Base-by-base conservation (phyloP, 352 stramenopile species). In the Pythium phragmiticola region DNA sequence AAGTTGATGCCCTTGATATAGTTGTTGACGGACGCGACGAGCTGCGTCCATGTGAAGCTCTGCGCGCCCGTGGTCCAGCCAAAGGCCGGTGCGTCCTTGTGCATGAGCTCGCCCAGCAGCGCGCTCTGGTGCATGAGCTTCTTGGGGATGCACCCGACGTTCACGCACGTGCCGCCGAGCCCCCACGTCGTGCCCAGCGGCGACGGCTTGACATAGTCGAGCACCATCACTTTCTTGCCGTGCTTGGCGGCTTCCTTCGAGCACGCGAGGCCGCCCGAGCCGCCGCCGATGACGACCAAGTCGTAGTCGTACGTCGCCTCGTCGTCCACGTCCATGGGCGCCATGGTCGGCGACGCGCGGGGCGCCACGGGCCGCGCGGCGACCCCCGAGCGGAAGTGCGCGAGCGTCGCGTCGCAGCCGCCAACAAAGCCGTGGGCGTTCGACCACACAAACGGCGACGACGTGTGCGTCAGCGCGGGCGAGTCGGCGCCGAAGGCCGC, bases 81-180 rank as follows among this genome's bases (percentile, higher is more conserved):
- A 64, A 97, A 98, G 42, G 78, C 76, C 19, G 78, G 74, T 14
- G 75, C 69, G 73, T 98, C 96, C 49, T 89, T 80, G 60, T 92
- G 78, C 45, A 98, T 76, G 11, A 80, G 60, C 63, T 98, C 92
- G 52, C 92, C 87, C 4, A 99, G 79, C 34, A 98, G 62, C 39
- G 95, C 88, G 63, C 95, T 97, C 69, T 98, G 90, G 70, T 99
- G 97, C 91, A 99, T 99, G 14, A 99, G 80, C 74, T 99, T 99
- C 80, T 99, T 99, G 28, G 98, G 97, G 69, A 99, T 99, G 67
- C 98, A 99, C 17, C 97, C 97, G 6, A 99, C 97, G 74, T 99
- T 99, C 59, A 99, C 97, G 66, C 97, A 99, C 30, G 97, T 99
- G 50, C 97, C 97, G 39, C 94, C 94, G 34, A 98, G 83, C 16